A percentile compares a stretch with the other conserved stretches of the same genome.
Evolutionary conservation across 2,329 filamentous ascomycete species (phyloP).

Genomic region (Raffaelea deltoideospora): DNA sequence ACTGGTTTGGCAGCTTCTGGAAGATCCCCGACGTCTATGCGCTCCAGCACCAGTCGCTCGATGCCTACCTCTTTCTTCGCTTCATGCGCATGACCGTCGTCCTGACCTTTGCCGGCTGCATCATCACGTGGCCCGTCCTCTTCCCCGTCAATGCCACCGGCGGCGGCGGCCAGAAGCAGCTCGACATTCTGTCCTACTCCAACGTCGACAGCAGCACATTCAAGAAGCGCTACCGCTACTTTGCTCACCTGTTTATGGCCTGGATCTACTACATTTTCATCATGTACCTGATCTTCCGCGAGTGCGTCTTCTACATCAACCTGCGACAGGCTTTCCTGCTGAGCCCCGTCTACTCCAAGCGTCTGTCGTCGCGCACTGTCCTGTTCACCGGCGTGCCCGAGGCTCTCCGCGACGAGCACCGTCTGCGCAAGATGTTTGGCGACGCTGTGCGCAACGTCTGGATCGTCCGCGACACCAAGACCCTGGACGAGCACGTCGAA

Average conservation of each 20-base stretch:
- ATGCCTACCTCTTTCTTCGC: conserved; percentile 81
- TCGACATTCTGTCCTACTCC: conserved; percentile 66
- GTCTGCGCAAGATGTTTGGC: conserved; percentile 67
- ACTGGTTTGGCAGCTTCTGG: conserved; percentile 55
- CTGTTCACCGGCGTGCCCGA: conserved; percentile 76
- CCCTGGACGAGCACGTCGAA: conserved; percentile 67
- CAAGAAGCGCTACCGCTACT: conserved; percentile 50
- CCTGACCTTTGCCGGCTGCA: conserved; percentile 70
- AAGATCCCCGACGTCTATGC: conserved; percentile 60
- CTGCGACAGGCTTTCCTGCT: conserved; percentile 84
- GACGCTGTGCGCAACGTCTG: conserved; percentile 69
- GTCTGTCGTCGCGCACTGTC: conserved; percentile 82
- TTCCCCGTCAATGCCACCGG: conserved; percentile 81
- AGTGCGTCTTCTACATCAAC: conserved; percentile 89
- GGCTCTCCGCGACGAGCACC: conserved; percentile 61
- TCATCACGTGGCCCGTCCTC: conserved; percentile 75
- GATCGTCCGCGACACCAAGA: conserved; percentile 62
- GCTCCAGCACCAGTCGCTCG: conserved; percentile 80
- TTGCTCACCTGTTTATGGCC: conserved; percentile 64
- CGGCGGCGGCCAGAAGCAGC: conserved; percentile 43
- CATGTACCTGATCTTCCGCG: conserved; percentile 77
- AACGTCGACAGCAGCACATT: conserved; percentile 46
- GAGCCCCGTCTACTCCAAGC: conserved; percentile 66
- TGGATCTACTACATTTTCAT: conserved; percentile 82
- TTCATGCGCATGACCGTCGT: conserved; percentile 65